Conservation (phyloP, 805 yeast genomes). For the Yamadazyma kitorensis region DNA sequence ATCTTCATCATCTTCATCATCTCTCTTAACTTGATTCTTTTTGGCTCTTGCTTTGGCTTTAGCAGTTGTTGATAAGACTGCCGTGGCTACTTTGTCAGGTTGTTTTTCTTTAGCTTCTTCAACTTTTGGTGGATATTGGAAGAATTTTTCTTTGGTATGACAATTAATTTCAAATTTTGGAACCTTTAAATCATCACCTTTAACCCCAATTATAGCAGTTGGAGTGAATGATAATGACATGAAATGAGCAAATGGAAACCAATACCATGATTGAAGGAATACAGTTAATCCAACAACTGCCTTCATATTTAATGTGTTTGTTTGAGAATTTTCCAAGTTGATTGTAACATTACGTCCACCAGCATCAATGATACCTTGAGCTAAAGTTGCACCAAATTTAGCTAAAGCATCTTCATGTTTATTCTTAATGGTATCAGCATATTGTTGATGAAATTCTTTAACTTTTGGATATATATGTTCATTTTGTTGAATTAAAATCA, state of each 20-base stretch:
- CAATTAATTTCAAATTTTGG: slow-evolving; percentile 83
- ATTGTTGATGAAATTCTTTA: slow-evolving; percentile 66
- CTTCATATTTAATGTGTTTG: slow-evolving; percentile 85
- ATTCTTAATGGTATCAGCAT: slow-evolving; percentile 72
- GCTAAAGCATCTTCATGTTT: slow-evolving; percentile 97
- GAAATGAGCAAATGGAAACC: slow-evolving; percentile 97
- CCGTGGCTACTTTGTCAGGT: slow-evolving; percentile 87
- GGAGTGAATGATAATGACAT: slow-evolving; percentile 89
- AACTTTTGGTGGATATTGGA: slow-evolving; percentile 85
- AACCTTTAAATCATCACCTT: slow-evolving; percentile 70
- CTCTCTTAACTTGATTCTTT: slow-evolving; percentile 52
- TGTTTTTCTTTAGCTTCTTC: slow-evolving; percentile 78
- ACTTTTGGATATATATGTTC: slow-evolving; percentile 82
- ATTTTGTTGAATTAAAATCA: slow-evolving; percentile 86
- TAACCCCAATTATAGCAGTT: slow-evolving; percentile 84
- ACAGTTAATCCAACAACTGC: slow-evolving; percentile 90
- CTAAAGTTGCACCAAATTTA: slow-evolving; percentile 94
- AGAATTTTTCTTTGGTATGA: slow-evolving; percentile 73
- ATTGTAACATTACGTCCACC: slow-evolving; percentile 98
- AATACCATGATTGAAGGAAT: slow-evolving; percentile 94
- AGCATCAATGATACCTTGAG: slow-evolving; percentile 97
- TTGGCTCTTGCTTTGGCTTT: slow-evolving; percentile 92
- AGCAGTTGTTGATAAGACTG: slow-evolving; percentile 90
- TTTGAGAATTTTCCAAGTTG: slow-evolving; percentile 80
- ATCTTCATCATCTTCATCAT: slow-evolving; percentile 44